Evolutionary conservation across 148 eudicot species (phyloP), one percentile per base, ranked within the genome.

Genomic region (Pouteria glomerata): DNA sequence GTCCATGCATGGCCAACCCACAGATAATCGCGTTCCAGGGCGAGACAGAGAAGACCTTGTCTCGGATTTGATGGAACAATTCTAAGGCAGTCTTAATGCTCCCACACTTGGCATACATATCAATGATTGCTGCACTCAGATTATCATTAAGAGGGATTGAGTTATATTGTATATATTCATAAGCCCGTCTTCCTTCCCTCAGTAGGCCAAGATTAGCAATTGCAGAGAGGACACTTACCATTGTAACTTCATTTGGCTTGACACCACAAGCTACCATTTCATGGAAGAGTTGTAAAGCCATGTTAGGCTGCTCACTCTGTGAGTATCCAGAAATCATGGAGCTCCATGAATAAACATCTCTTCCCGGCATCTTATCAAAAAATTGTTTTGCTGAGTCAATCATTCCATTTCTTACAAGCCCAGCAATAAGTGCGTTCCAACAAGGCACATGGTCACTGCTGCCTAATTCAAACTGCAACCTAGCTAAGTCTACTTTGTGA

Each of bases 21-120:
- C 96, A 88, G 57, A 92, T 83, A 21, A 90, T 83, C 11, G 96
- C 91, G 70, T 92, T 92, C 97, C 96, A 92, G 19, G 97, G 97
- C 24, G 96, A 92, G 57, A 88, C 71, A 1, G 91, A 82, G 16
- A 48, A 66, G 29, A 80, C 50, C 60, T 78, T 81, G 31, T 70
- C 72, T 73, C 77, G 77, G 69, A 80, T 66, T 69, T 82, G 83
- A 73, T 77, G 69, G 71, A 92, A 92, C 33, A 86, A 35, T 50
- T 85, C 87, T 23, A 92, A 70, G 64, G 97, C 89, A 55, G 74
- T 80, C 72, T 82, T 76, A 47, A 92, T 83, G 78, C 86, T 90
- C 57, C 93, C 93, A 77, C 97, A 88, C 83, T 92, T 92, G 58
- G 97, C 93, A 72, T 92, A 88, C 85, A 84, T 91, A 73, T 92